phyloP scores from a whole-genome alignment of 2,329 filamentous ascomycete species.

The Aspergillus costaricaensis region DNA sequence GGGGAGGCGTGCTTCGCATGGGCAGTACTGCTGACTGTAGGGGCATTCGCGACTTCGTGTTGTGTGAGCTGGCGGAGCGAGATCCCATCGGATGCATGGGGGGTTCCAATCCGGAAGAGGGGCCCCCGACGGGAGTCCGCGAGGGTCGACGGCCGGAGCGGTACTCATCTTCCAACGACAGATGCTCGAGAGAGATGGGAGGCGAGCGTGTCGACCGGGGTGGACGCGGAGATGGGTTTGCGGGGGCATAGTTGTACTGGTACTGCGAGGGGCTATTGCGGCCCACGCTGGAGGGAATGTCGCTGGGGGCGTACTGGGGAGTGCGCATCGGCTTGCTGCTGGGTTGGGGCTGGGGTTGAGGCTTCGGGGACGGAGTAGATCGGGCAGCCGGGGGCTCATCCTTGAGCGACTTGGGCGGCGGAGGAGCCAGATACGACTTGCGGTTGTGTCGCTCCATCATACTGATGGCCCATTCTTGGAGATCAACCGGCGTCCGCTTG shows the following conservation, averaged over 20 bases:
- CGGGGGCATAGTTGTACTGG: conserved; percentile 24
- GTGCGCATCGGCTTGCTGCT: conserved; percentile 24
- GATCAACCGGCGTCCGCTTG: conserved; percentile 91
- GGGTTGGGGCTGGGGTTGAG: conserved; percentile 18
- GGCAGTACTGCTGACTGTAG: conserved; percentile 62
- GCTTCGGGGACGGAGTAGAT: conserved; percentile 28
- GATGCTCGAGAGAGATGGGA: conserved; percentile 46
- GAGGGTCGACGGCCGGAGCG: conserved; percentile 32
- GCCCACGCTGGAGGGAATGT: conserved; percentile 63
- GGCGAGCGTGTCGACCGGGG: conserved; percentile 34
- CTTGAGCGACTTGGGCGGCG: conserved; percentile 74
- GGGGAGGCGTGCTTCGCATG: conserved; percentile 61
- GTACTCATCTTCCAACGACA: conserved; percentile 43
- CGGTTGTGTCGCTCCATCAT: conserved; percentile 95
- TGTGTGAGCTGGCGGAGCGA: conserved; percentile 43
- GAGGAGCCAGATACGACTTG: conserved; percentile 87
- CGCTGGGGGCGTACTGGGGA: conserved; percentile 59
- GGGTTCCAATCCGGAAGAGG: conserved; percentile 41
- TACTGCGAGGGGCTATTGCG: conserved; percentile 33
- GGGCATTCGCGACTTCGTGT: conserved; percentile 35
- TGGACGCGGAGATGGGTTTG: conserved; percentile 24
- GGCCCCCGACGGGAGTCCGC: conserved; percentile 34
- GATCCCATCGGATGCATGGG: conserved; percentile 41
- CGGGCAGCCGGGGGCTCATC: conserved; percentile 39
- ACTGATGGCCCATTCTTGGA: conserved; percentile 88